A percentile compares a stretch with the other conserved stretches of the same genome.
These are phyloP conservation scores for Closterium sp. DNA, from an alignment of 139 green algal genomes.

Conservation along the genomic window DNA sequence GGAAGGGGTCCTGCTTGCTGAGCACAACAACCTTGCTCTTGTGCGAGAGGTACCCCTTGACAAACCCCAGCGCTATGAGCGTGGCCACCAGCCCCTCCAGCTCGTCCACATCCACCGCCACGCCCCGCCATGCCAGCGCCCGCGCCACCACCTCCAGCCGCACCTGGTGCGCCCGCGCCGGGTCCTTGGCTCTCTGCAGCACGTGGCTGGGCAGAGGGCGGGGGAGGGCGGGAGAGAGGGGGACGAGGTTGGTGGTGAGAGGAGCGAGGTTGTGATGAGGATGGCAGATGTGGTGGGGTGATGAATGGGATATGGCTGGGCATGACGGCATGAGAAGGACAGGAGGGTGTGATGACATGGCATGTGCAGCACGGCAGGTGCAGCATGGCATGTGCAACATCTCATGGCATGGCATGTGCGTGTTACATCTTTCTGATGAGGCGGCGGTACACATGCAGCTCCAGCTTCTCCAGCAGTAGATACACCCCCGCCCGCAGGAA, in stretches of 20 bases:
- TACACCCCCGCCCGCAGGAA: constrained; percentile 73
- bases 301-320: neutral
- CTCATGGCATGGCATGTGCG: neutral
- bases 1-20: constrained; percentile 50
- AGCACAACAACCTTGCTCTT: constrained; percentile 73
- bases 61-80: constrained; percentile 77
- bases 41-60: constrained; percentile 85
- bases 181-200: constrained; percentile 61
- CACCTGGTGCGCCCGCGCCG: constrained; percentile 61
- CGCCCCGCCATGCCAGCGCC: constrained; percentile 76
- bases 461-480: constrained; percentile 77
- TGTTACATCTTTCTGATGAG: constrained; percentile 62
- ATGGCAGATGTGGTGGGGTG: neutral
- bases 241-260: neutral
- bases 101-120: constrained; percentile 70
- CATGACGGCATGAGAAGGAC: neutral
- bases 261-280: no score
- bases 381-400: neutral
- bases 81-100: constrained; percentile 84
- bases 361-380: neutral
- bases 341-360: neutral
- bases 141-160: constrained; percentile 34
- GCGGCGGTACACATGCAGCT: constrained; percentile 62
- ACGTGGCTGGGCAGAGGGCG: constrained; percentile 20
- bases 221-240: neutral